Percentiles rank a stretch among this genome's conserved stretches.
Evolutionary conservation across 2,329 filamentous ascomycete genomes (phyloP).

Genomic region (Plenodomus tracheiphilus): DNA sequence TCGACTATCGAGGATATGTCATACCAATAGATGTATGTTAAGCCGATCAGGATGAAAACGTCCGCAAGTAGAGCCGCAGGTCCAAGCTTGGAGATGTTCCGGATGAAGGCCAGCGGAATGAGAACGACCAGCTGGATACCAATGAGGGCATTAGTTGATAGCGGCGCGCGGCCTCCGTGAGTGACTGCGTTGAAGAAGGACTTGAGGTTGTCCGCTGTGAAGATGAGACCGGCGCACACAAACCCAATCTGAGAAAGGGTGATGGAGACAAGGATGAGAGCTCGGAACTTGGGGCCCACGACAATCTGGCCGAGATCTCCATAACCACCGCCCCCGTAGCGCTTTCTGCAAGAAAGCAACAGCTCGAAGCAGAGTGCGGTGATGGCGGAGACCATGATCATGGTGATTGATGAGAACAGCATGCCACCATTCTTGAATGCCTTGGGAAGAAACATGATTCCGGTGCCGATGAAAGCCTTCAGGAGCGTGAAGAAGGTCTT

Average conservation of each 20-base stretch:
- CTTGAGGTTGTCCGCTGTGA: conserved; percentile 73
- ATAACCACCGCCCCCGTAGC: conserved; percentile 70
- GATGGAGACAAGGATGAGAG: conserved; percentile 70
- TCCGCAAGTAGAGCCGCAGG: conserved; percentile 71
- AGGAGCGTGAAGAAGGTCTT: conserved; percentile 79
- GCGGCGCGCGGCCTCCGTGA: conserved; percentile 48
- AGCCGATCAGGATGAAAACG: conserved; percentile 70
- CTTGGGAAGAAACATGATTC: conserved; percentile 81
- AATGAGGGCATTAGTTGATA: conserved; percentile 65
- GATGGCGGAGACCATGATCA: conserved; percentile 66
- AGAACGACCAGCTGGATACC: conserved; percentile 66
- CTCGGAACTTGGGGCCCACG: conserved; percentile 62
- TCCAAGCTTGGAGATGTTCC: conserved; percentile 75
- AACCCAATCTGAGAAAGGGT: conserved; percentile 77
- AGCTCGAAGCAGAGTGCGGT: conserved; percentile 74
- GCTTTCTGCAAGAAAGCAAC: conserved; percentile 67
- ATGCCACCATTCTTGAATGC: conserved; percentile 79
- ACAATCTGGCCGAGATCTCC: conserved; percentile 69
- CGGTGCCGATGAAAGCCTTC: conserved; percentile 78
- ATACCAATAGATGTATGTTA: conserved; percentile 74
- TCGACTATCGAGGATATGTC: conserved; percentile 62
- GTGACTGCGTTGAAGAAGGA: conserved; percentile 69
- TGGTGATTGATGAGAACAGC: conserved; percentile 71
- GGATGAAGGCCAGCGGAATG: conserved; percentile 69
- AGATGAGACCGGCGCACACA: conserved; percentile 76